phyloP scores from a whole-genome alignment of 2,329 filamentous ascomycete species.

The Monilinia fructicola region DNA sequence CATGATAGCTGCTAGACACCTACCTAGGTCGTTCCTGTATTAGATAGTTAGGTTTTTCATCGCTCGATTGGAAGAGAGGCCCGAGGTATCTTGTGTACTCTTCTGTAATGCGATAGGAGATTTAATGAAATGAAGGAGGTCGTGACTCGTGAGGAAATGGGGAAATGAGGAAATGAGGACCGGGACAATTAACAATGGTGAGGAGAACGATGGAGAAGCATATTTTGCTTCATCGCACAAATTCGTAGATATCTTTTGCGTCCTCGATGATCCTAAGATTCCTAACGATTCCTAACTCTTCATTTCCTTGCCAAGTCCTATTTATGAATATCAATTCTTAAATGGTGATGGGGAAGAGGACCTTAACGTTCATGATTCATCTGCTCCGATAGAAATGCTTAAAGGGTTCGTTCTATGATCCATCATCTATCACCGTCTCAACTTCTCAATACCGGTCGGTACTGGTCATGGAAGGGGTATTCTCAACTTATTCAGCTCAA shows the following conservation, averaged over 20 bases:
- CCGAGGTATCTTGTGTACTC: background rate
- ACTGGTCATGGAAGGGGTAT: too few species aligned
- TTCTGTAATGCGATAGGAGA: background rate
- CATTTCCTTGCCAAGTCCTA: background rate
- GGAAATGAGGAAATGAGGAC: background rate
- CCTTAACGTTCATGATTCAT: too few species aligned
- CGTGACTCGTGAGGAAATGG: background rate
- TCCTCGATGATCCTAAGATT: background rate
- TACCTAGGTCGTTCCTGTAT: too few species aligned
- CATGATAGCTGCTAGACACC: too few species aligned
- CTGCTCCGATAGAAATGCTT: too few species aligned
- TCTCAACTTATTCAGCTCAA: conserved; percentile 7
- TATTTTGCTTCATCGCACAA: background rate
- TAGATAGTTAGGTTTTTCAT: too few species aligned
- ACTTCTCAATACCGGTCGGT: background rate
- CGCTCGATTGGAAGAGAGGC: background rate
- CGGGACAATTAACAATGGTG: too few species aligned
- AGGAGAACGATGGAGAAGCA: background rate
- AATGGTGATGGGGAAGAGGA: too few species aligned
- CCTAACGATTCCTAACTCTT: too few species aligned
- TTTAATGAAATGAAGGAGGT: too few species aligned
- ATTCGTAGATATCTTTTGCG: background rate
- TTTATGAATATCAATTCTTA: too few species aligned
- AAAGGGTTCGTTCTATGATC: too few species aligned
- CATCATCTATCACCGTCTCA: background rate